These are phyloP conservation scores for Entomortierella lignicola DNA, from an alignment of 192 early-diverging fungal species.

Conservation along the genomic window DNA sequence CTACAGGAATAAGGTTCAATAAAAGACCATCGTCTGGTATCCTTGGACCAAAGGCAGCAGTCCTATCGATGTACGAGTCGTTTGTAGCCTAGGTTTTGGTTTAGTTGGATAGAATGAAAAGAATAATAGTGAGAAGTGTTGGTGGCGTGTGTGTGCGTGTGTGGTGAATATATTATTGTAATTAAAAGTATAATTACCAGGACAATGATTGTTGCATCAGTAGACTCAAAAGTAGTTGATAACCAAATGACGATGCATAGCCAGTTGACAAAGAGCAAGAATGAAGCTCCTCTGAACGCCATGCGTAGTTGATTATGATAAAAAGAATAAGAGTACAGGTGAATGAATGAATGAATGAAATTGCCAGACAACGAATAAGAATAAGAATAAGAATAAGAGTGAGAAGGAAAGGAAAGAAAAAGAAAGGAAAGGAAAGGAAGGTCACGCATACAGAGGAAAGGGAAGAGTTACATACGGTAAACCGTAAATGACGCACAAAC, in stretches of 20 bases:
- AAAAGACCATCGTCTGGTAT: conserved; percentile 75
- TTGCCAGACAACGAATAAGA: not conserved
- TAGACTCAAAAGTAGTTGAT: conserved; percentile 31
- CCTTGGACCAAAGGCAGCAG: conserved; percentile 88
- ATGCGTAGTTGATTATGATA: conserved; percentile 6
- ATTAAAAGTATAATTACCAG: conserved; percentile 10
- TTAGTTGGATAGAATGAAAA: not conserved
- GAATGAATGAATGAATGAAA: not conserved
- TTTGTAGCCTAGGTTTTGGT: conserved; percentile 71
- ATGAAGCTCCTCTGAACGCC: conserved; percentile 32
- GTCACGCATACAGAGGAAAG: not conserved
- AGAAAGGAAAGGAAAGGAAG: not conserved
- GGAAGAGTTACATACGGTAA: too few relatives aligned
- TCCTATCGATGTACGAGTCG: conserved; percentile 68
- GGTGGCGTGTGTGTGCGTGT: not conserved
- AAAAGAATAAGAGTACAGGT: not conserved
- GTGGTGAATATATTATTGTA: not conserved
- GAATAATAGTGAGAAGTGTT: not conserved
- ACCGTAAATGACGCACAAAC: too few relatives aligned
- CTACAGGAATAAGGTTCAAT: conserved; percentile 72
- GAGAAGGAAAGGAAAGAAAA: not conserved
- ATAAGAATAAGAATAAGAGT: not conserved
- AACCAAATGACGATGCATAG: conserved; percentile 44
- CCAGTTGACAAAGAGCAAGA: conserved; percentile 48
- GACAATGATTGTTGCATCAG: conserved; percentile 43